A percentile compares a stretch with the other conserved stretches of the same genome.
phyloP scores from a whole-genome alignment of 345 rosid genomes.

The Moricandia moricandioides region DNA sequence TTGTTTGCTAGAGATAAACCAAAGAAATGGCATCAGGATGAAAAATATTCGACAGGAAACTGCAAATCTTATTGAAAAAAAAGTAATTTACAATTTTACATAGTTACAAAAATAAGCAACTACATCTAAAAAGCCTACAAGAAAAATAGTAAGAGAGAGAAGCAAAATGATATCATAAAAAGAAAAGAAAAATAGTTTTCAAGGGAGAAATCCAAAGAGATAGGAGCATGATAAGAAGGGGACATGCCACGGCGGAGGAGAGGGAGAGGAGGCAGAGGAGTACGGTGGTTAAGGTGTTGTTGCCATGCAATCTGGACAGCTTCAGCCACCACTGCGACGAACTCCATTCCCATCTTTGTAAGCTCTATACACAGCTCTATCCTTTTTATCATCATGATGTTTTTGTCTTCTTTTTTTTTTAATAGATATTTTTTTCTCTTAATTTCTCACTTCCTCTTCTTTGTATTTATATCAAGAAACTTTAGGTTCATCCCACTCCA shows the following conservation, averaged over 20 bases:
- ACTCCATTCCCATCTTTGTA: constrained; percentile 47
- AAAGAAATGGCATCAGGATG: background rate
- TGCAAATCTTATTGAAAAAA: background rate
- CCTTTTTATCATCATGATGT: constrained; percentile 47
- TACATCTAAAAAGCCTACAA: background rate
- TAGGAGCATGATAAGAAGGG: constrained; percentile 31
- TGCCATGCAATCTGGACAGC: constrained; percentile 32
- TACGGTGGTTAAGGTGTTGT: constrained; percentile 32
- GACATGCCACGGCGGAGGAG: constrained; percentile 19
- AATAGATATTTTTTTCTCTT: background rate
- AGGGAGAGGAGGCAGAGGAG: constrained; percentile 27
- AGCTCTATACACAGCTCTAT: constrained; percentile 47
- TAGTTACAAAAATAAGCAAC: background rate
- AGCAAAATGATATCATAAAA: background rate
- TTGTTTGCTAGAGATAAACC: background rate
- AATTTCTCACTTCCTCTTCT: constrained; percentile 18
- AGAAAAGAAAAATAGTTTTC: background rate
- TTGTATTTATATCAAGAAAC: constrained; percentile 13
- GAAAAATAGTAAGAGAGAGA: background rate
- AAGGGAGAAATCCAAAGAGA: constrained; percentile 34
- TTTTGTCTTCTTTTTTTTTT: background rate
- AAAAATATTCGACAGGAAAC: background rate
- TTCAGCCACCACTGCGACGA: constrained; percentile 49
- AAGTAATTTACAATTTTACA: constrained; percentile 23
- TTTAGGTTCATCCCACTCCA: constrained; percentile 6